Evolutionary conservation across 176 grass and related monocot species (phyloP).

Genomic region (Avena atlantica): DNA sequence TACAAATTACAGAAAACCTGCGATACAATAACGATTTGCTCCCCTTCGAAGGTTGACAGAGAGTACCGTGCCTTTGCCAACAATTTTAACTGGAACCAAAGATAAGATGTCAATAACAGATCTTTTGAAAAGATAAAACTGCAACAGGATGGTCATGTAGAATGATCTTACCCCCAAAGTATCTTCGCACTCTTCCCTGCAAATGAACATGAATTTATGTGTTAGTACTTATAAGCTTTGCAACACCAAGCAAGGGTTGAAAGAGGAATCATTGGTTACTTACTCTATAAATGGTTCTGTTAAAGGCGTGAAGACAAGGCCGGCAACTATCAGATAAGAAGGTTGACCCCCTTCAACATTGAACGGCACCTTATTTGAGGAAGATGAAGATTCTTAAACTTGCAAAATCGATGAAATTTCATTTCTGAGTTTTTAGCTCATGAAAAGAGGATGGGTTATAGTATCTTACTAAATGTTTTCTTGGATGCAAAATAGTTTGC

Average conservation of each 20-base stretch:
- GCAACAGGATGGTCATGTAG: conserved; percentile 23
- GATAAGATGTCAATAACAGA: conserved; percentile 22
- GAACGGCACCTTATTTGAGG: conserved; percentile 78
- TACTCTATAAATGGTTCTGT: conserved; percentile 96
- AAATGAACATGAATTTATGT: conserved; percentile 45
- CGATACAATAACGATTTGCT: conserved; percentile 96
- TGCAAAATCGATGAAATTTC: conserved; percentile 26
- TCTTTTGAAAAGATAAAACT: conserved; percentile 33
- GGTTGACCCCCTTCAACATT: conserved; percentile 83
- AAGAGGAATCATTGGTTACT: conserved; percentile 46
- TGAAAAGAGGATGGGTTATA: conserved; percentile 2
- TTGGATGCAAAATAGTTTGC: conserved; percentile 71
- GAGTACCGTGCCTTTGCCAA: conserved; percentile 95
- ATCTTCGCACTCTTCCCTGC: conserved; percentile 92
- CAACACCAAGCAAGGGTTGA: conserved; percentile 25
- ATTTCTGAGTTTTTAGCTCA: conserved; percentile 28
- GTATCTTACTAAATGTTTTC: conserved; percentile 80
- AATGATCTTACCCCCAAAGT: conserved; percentile 84
- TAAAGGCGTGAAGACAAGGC: conserved; percentile 98
- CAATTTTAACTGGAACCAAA: conserved; percentile 74
- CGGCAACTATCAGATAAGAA: conserved; percentile 93
- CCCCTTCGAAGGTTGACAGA: conserved; percentile 79
- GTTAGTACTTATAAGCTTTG: conserved; percentile 37
- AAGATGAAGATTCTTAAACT: conserved; percentile 40
- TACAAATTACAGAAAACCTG: conserved; percentile 58